Conservation (phyloP, 441 rosid species). For the Corymbia calophylla region DNA sequence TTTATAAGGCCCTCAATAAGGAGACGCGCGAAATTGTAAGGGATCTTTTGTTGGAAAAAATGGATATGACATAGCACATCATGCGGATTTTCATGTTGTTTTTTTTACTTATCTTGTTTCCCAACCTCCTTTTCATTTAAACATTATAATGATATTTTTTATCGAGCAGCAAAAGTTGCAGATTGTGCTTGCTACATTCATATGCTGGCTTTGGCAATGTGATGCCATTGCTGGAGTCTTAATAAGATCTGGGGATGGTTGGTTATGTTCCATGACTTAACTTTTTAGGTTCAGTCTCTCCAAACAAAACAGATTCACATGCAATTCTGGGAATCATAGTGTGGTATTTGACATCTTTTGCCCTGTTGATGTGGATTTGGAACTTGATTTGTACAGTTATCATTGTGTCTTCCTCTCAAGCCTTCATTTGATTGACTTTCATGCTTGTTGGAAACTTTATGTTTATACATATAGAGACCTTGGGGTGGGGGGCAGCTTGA, state of each 20-base stretch:
- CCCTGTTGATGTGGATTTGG: not conserved
- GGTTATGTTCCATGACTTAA: not conserved
- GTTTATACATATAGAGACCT: not conserved
- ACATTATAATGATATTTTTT: not conserved
- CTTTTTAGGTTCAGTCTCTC: not conserved
- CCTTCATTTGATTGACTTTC: not conserved
- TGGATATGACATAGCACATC: not conserved
- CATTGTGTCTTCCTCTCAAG: not conserved
- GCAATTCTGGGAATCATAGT: not conserved
- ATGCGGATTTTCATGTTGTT: not conserved
- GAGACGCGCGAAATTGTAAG: slow-evolving; percentile 77
- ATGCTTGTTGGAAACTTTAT: not conserved
- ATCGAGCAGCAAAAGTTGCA: not conserved
- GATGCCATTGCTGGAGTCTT: not conserved
- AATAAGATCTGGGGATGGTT: not conserved
- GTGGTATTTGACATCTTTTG: not conserved
- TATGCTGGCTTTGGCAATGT: not conserved
- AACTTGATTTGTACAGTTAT: not conserved
- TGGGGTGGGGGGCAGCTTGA: not conserved
- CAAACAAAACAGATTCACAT: not conserved
- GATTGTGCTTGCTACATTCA: not conserved
- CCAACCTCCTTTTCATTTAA: not conserved
- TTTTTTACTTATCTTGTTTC: not conserved
- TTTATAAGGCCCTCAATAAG: slow-evolving; percentile 72
- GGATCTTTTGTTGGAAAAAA: not conserved